Conservation (phyloP, 371 early-diverging fungal species). For the Mucor lusitanicus region DNA sequence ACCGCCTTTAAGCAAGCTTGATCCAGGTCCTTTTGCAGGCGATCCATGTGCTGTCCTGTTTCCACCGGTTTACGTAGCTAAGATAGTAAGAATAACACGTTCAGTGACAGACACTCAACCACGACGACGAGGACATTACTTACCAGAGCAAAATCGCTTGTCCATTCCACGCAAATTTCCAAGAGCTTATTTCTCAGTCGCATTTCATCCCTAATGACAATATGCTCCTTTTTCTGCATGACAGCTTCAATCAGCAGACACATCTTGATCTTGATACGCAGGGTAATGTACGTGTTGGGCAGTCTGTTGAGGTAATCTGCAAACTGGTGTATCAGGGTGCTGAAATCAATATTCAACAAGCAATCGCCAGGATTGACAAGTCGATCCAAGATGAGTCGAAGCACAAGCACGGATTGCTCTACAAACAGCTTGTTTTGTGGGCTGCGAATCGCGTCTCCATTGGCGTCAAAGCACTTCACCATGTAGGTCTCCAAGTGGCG, state of each 20-base stretch:
- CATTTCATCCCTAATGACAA: slow-evolving; percentile 82
- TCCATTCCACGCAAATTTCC: slow-evolving; percentile 84
- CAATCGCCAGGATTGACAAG: slow-evolving; percentile 67
- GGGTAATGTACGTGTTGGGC: slow-evolving; percentile 54
- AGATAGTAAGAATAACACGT: background rate
- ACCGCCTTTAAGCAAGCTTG: slow-evolving; percentile 82
- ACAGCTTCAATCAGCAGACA: slow-evolving; percentile 82
- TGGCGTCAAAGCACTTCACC: slow-evolving; percentile 67
- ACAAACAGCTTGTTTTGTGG: slow-evolving; percentile 83
- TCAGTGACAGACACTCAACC: background rate
- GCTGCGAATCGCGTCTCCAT: slow-evolving; percentile 70
- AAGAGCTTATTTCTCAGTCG: slow-evolving; percentile 78
- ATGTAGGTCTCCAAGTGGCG: slow-evolving; percentile 71
- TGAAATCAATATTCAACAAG: slow-evolving; percentile 81
- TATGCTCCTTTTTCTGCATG: slow-evolving; percentile 77
- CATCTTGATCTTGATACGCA: slow-evolving; percentile 85
- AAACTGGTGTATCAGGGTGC: slow-evolving; percentile 74
- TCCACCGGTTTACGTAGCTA: slow-evolving; percentile 25
- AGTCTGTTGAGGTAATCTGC: slow-evolving; percentile 76
- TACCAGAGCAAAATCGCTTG: slow-evolving; percentile 71
- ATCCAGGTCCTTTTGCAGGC: slow-evolving; percentile 79
- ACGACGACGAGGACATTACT: background rate
- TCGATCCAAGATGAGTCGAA: slow-evolving; percentile 83
- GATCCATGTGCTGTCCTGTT: slow-evolving; percentile 42
- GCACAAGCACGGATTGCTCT: slow-evolving; percentile 81